Percentiles rank a stretch among this genome's conserved stretches.
These are phyloP conservation scores for Alternaria sp. DNA, from an alignment of 2,329 filamentous ascomycete genomes.

Conservation along the genomic window DNA sequence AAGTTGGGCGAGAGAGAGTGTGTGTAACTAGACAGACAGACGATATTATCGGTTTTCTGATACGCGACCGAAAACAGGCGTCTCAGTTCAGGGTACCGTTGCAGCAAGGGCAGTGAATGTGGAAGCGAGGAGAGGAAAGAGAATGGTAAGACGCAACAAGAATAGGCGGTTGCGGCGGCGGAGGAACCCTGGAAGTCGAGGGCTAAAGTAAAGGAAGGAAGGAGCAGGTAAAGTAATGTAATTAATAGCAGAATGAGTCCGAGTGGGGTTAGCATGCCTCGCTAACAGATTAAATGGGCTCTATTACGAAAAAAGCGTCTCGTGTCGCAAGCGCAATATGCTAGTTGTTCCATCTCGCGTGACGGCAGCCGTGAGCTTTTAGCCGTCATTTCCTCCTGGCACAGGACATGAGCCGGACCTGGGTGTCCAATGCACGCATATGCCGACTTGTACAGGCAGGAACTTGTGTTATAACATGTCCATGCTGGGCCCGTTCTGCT, in stretches of 20 bases:
- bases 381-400: background rate
- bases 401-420: background rate
- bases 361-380: background rate
- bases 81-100: conserved; percentile 2
- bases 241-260: conserved; percentile 41
- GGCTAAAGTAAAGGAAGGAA: conserved; percentile 27
- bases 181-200: background rate
- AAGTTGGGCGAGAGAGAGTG: background rate
- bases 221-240: conserved; percentile 35
- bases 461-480: background rate
- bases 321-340: conserved; percentile 28
- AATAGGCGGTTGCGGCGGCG: conserved; percentile 2
- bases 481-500: background rate
- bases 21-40: background rate
- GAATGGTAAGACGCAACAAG: background rate
- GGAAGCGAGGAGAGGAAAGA: conserved; percentile 10
- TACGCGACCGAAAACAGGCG: conserved; percentile 5
- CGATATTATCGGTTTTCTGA: conserved; percentile 2
- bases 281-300: conserved; percentile 35
- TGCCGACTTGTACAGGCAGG: conserved; percentile 2
- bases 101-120: conserved; percentile 7
- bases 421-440: background rate
- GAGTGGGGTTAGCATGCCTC: conserved; percentile 35
- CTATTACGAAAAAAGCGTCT: conserved; percentile 38
- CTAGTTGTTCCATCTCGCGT: conserved; percentile 22